Percentiles rank a stretch among this genome's conserved stretches.
Conservation (phyloP, 495 filamentous ascomycete species). For the Penicillium manginii region DNA sequence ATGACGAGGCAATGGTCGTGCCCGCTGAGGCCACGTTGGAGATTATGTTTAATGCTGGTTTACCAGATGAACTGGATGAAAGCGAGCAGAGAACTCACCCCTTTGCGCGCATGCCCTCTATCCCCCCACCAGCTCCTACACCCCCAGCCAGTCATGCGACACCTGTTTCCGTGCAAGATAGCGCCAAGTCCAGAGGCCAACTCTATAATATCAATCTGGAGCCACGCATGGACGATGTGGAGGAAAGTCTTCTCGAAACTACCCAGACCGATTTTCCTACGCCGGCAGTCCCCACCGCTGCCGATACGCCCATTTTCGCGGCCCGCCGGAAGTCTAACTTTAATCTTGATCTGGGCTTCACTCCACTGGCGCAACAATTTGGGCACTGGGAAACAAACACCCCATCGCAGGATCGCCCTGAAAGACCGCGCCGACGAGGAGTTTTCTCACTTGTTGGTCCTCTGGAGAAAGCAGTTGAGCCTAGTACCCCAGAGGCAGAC, state of each 20-base stretch:
- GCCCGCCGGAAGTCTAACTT: slow-evolving; percentile 29
- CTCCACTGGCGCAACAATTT: slow-evolving; percentile 63
- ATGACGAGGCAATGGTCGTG: slow-evolving; percentile 27
- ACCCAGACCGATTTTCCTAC: slow-evolving; percentile 26
- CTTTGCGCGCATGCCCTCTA: slow-evolving; percentile 7
- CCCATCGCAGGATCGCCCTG: slow-evolving; percentile 45
- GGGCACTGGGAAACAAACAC: slow-evolving; percentile 61
- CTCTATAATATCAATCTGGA: slow-evolving; percentile 17
- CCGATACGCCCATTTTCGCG: slow-evolving; percentile 23
- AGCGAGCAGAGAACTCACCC: slow-evolving; percentile 16
- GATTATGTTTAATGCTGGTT: slow-evolving; percentile 7
- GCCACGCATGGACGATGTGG: slow-evolving; percentile 11
- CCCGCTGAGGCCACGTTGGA: slow-evolving; percentile 12
- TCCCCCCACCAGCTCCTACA: slow-evolving; percentile 23
- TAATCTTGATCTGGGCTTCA: slow-evolving; percentile 54
- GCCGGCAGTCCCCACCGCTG: slow-evolving; percentile 23
- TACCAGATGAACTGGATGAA: slow-evolving; percentile 25
- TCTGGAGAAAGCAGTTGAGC: slow-evolving; percentile 17
- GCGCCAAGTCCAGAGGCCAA: slow-evolving; percentile 7
- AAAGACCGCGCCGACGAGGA: slow-evolving; percentile 38
- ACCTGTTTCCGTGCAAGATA: slow-evolving; percentile 29
- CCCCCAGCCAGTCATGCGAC: slow-evolving; percentile 16
- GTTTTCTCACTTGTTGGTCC: slow-evolving; percentile 53
- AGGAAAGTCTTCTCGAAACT: slow-evolving; percentile 19
- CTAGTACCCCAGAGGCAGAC: slow-evolving; percentile 12